phyloP scores from a whole-genome alignment of 805 yeast genomes.

The Starmerella sp. region DNA sequence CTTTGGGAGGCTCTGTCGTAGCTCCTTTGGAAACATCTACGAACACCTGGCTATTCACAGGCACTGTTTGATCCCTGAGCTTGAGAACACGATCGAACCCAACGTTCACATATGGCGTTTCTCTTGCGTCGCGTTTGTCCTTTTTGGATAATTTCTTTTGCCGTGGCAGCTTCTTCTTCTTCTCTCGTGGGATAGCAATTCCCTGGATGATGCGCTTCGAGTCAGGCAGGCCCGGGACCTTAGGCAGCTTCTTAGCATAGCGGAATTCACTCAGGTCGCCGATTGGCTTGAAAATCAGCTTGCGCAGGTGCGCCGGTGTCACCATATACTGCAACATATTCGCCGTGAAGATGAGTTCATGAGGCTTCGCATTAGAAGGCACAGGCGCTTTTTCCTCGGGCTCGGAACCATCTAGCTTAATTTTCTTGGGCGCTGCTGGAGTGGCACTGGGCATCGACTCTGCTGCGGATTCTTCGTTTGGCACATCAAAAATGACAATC shows the following conservation, averaged over 20 bases:
- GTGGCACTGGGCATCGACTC: conserved; percentile 18
- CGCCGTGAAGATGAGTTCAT: conserved; percentile 30
- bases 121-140: conserved; percentile 40
- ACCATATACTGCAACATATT: conserved; percentile 65
- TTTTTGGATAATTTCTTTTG: conserved; percentile 35
- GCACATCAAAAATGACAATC: conserved; percentile 54
- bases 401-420: conserved; percentile 21
- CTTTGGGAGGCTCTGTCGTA: conserved; percentile 61
- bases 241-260: conserved; percentile 60
- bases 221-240: conserved; percentile 60
- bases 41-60: conserved; percentile 69
- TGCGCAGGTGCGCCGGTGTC: conserved; percentile 72
- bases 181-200: conserved; percentile 41
- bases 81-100: conserved; percentile 54
- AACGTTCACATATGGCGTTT: conserved; percentile 65
- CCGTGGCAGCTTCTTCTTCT: conserved; percentile 39
- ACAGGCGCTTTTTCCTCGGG: conserved; percentile 15
- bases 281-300: conserved; percentile 42
- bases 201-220: conserved; percentile 29
- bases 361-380: conserved; percentile 13
- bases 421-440: conserved; percentile 28
- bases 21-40: conserved; percentile 52
- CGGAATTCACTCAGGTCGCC: conserved; percentile 22
- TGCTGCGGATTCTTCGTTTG: conserved; percentile 22
- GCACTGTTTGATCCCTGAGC: conserved; percentile 43